Conservation (phyloP, 257 asterid genomes). For the Solanum arcanum region DNA sequence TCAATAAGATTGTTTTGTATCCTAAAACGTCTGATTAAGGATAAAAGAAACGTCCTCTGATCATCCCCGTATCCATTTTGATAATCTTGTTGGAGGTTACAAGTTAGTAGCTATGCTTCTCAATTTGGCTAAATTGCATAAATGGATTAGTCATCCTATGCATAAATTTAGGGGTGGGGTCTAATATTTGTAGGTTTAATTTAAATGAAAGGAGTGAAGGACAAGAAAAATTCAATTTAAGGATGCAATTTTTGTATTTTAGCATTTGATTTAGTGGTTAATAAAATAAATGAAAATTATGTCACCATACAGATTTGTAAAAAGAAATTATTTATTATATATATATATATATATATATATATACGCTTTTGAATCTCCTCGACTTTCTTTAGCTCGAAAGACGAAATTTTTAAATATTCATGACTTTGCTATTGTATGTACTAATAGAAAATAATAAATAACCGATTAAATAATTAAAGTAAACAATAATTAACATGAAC, state of each 20-base stretch:
- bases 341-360: neutral
- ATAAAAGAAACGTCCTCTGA: too few species aligned
- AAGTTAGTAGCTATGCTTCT: neutral
- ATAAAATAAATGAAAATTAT: neutral
- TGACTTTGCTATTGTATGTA: neutral
- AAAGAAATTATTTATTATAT: neutral
- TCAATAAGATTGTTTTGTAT: too few species aligned
- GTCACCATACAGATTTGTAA: rapidly evolving
- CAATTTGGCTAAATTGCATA: neutral
- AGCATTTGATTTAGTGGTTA: neutral
- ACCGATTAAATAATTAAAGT: neutral
- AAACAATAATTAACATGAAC: neutral
- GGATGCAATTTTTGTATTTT: neutral
- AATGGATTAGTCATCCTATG: neutral
- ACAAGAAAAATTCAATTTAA: neutral
- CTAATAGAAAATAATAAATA: neutral
- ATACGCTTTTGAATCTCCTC: neutral
- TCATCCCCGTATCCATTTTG: neutral
- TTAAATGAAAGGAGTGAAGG: neutral
- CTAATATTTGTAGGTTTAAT: neutral
- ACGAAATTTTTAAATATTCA: neutral
- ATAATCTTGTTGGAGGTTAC: neutral
- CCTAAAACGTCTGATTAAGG: too few species aligned
- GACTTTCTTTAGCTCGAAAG: neutral
- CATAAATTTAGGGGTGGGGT: neutral